These are phyloP conservation scores for Flaveria sonorensis DNA, from an alignment of 129 eudicot genomes.

Conservation along the genomic window DNA sequence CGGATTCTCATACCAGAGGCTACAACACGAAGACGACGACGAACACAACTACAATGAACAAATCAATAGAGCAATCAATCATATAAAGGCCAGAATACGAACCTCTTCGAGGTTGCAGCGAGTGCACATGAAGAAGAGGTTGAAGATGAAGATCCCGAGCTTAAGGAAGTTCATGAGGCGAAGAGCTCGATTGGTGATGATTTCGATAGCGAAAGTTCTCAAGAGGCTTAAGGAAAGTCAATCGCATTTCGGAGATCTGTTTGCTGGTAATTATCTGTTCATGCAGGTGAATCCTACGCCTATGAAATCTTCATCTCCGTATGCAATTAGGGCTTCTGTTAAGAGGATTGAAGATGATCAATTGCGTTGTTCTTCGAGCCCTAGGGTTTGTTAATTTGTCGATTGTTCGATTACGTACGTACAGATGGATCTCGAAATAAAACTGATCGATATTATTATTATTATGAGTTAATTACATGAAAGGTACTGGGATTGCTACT, in stretches of 20 bases:
- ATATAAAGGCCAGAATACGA: slow-evolving; percentile 34
- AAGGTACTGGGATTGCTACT: too few species aligned
- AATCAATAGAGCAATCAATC: slow-evolving; percentile 28
- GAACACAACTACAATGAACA: slow-evolving; percentile 32
- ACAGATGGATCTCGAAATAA: too few species aligned
- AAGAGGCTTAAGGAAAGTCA: slow-evolving; percentile 75
- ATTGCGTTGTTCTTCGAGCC: neutral
- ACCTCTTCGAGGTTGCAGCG: slow-evolving; percentile 36
- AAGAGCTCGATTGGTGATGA: slow-evolving; percentile 45
- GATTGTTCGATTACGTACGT: too few species aligned
- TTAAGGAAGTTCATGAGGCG: slow-evolving; percentile 52
- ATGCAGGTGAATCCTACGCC: slow-evolving; percentile 84
- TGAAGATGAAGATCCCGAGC: slow-evolving; percentile 62
- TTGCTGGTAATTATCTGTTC: slow-evolving; percentile 86
- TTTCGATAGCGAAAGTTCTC: slow-evolving; percentile 52
- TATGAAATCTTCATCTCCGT: slow-evolving; percentile 39
- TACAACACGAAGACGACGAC: slow-evolving; percentile 37
- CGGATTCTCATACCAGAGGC: slow-evolving; percentile 55
- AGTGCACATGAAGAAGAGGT: slow-evolving; percentile 44
- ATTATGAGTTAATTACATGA: too few species aligned
- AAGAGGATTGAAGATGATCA: slow-evolving; percentile 29
- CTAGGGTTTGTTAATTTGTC: too few species aligned
- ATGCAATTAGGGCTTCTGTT: slow-evolving; percentile 26
- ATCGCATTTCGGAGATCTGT: slow-evolving; percentile 78
- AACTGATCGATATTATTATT: too few species aligned